These are phyloP conservation scores for Albugo candida DNA, from an alignment of 352 stramenopile genomes.

Conservation along the genomic window DNA sequence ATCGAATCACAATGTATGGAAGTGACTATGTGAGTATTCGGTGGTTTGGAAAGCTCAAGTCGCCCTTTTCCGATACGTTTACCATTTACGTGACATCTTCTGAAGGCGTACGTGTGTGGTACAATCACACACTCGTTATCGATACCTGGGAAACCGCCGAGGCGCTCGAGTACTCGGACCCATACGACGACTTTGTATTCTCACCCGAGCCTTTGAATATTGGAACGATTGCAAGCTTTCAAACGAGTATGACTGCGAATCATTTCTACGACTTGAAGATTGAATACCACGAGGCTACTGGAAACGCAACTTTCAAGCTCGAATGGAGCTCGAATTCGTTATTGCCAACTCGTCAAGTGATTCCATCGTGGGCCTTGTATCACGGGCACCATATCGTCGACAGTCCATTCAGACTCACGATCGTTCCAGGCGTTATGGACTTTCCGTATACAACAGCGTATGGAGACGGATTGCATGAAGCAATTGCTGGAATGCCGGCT, in stretches of 20 bases:
- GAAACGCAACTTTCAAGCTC: slow-evolving; percentile 68
- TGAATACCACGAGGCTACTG: slow-evolving; percentile 90
- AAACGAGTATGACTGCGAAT: slow-evolving; percentile 32
- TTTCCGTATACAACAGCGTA: slow-evolving; percentile 89
- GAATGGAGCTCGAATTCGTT: slow-evolving; percentile 87
- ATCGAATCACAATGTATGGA: slow-evolving; percentile 82
- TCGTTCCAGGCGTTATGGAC: slow-evolving; percentile 85
- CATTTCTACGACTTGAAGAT: slow-evolving; percentile 87
- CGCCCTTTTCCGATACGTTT: slow-evolving; percentile 67
- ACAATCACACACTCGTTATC: slow-evolving; percentile 84
- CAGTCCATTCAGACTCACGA: slow-evolving; percentile 78
- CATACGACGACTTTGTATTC: slow-evolving; percentile 1
- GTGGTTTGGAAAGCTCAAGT: slow-evolving; percentile 86
- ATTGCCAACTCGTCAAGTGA: slow-evolving; percentile 27
- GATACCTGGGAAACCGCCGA: slow-evolving; percentile 77
- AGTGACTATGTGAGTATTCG: slow-evolving; percentile 89
- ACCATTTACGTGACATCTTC: slow-evolving; percentile 85
- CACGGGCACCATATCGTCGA: slow-evolving; percentile 83
- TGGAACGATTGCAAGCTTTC: slow-evolving; percentile 44
- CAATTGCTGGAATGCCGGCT: slow-evolving; percentile 67
- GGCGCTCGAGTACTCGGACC: neutral
- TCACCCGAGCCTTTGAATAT: neutral
- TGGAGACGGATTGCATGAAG: slow-evolving; percentile 45
- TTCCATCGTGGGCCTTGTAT: slow-evolving; percentile 71
- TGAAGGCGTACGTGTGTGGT: slow-evolving; percentile 84